Conservation (phyloP, 345 rosid genomes). For the Salix viminalis region DNA sequence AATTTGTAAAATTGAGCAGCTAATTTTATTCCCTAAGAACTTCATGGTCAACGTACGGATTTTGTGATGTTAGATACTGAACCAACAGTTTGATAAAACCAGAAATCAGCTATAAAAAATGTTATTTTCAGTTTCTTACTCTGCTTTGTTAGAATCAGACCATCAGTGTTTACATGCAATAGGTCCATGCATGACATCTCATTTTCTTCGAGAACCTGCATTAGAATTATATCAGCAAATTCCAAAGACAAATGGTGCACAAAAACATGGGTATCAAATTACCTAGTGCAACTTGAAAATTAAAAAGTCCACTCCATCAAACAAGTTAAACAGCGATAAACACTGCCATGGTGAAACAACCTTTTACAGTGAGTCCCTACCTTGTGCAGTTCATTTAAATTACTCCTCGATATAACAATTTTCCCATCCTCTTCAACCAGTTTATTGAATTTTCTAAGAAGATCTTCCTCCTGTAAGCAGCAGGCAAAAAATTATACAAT, state of each 20-base stretch:
- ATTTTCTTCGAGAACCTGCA: constrained; percentile 91
- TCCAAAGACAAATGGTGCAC: background rate
- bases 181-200: constrained; percentile 74
- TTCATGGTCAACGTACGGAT: background rate
- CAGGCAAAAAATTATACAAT: constrained; percentile 1
- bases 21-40: background rate
- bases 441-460: constrained; percentile 64
- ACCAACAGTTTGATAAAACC: background rate
- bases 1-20: background rate
- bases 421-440: constrained; percentile 89
- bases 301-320: background rate
- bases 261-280: background rate
- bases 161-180: constrained; percentile 71
- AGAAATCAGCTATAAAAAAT: constrained; percentile 1
- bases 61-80: background rate
- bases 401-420: constrained; percentile 77
- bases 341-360: background rate
- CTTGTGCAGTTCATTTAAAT: constrained; percentile 74
- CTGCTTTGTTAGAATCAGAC: constrained; percentile 64
- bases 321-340: background rate
- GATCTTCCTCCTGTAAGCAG: constrained; percentile 69
- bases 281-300: background rate
- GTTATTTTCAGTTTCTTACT: constrained; percentile 49
- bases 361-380: constrained; percentile 29
- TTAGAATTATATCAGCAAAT: constrained; percentile 7